A percentile compares a stretch with the other conserved stretches of the same genome.
These are phyloP conservation scores for Tolypocladium tundrense DNA, from an alignment of 2,329 filamentous ascomycete species.

Conservation along the genomic window DNA sequence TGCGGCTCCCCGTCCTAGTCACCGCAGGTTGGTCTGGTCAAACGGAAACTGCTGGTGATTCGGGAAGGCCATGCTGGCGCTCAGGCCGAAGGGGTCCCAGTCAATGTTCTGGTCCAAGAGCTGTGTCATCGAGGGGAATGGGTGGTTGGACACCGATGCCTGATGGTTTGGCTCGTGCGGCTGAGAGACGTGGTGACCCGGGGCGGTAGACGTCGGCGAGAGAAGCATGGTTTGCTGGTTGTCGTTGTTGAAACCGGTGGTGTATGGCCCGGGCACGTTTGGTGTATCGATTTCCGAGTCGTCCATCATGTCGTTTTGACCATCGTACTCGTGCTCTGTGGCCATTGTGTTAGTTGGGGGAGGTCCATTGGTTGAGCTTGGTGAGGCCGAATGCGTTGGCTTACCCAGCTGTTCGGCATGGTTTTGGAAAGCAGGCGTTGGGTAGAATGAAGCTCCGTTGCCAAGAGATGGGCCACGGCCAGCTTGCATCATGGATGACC, in stretches of 20 bases:
- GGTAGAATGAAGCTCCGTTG: slow-evolving; percentile 55
- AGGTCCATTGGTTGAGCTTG: slow-evolving; percentile 3
- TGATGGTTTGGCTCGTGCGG: slow-evolving; percentile 27
- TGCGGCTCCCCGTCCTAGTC: slow-evolving; percentile 6
- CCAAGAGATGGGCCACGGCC: slow-evolving; percentile 24
- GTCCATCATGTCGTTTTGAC: slow-evolving; percentile 80
- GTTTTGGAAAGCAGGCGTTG: slow-evolving; percentile 74
- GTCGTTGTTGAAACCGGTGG: slow-evolving; percentile 40
- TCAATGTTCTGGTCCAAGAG: slow-evolving; percentile 73
- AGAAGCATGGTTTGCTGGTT: slow-evolving; percentile 32
- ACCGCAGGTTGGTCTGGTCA: slow-evolving; percentile 47
- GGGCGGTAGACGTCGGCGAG: slow-evolving; percentile 28
- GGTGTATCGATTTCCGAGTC: slow-evolving; percentile 64
- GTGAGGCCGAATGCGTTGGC: slow-evolving; percentile 25
- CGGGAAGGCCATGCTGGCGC: slow-evolving; percentile 91
- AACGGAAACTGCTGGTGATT: slow-evolving; percentile 73
- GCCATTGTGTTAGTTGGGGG: slow-evolving; percentile 2
- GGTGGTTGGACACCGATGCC: slow-evolving; percentile 16
- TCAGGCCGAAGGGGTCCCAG: slow-evolving; percentile 86
- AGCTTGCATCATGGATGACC: slow-evolving; percentile 25
- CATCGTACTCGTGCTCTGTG: slow-evolving; percentile 95
- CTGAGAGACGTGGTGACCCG: slow-evolving; percentile 16
- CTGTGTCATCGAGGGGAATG: slow-evolving; percentile 55
- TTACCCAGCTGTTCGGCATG: slow-evolving; percentile 95
- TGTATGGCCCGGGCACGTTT: slow-evolving; percentile 54